Percentiles rank a stretch among this genome's conserved stretches.
These are phyloP conservation scores for Xylariaceae sp. DNA, from an alignment of 2,329 filamentous ascomycete genomes.

Conservation along the genomic window DNA sequence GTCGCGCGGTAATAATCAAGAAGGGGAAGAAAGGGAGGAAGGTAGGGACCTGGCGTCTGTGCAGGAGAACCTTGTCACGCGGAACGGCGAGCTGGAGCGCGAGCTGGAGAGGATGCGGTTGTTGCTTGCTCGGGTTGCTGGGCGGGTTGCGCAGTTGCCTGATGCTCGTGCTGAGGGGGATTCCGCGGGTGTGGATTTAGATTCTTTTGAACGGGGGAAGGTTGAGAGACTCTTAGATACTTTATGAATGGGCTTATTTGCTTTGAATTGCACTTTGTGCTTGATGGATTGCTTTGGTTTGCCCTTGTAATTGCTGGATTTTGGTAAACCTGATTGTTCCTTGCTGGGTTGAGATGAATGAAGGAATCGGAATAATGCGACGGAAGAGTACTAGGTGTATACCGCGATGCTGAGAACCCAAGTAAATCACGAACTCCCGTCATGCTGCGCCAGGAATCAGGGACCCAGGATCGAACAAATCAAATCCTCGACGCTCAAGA, in stretches of 20 bases:
- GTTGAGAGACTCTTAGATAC: slow-evolving; percentile 40
- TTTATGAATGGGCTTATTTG: too few species aligned
- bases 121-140: slow-evolving; percentile 56
- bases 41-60: slow-evolving; percentile 30
- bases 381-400: too few species aligned
- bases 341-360: too few species aligned
- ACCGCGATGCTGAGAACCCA: too few species aligned
- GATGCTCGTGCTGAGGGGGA: slow-evolving; percentile 2
- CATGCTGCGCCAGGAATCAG: not conserved
- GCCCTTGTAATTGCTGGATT: too few species aligned
- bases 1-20: slow-evolving; percentile 13
- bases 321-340: too few species aligned
- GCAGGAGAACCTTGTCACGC: slow-evolving; percentile 64
- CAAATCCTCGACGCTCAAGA: too few species aligned
- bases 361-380: too few species aligned
- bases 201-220: slow-evolving; percentile 40
- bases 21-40: not conserved
- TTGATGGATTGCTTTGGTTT: too few species aligned
- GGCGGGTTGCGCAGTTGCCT: slow-evolving; percentile 44
- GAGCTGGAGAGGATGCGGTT: slow-evolving; percentile 65
- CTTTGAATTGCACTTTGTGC: too few species aligned
- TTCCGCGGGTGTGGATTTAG: slow-evolving; percentile 19
- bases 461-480: not conserved
- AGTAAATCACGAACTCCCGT: too few species aligned
- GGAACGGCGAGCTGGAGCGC: slow-evolving; percentile 59